These are phyloP conservation scores for Dicorynia guianensis DNA, from an alignment of 306 rosid species.

Conservation along the genomic window DNA sequence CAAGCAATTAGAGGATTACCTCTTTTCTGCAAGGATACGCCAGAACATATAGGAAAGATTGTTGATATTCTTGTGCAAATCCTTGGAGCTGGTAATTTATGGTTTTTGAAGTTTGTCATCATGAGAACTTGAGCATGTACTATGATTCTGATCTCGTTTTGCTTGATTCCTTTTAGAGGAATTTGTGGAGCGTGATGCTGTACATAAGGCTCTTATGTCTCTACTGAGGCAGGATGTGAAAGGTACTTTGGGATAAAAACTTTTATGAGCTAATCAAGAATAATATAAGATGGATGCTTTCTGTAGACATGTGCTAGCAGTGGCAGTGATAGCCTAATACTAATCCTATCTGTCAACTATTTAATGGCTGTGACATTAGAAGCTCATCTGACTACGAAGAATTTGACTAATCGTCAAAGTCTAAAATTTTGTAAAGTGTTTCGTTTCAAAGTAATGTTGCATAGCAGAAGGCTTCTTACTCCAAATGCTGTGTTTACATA, in stretches of 20 bases:
- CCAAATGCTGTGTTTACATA: not conserved
- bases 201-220: conserved; percentile 95
- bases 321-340: not conserved
- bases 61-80: conserved; percentile 95
- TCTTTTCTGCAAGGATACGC: conserved; percentile 96
- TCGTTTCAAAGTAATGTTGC: conserved; percentile 14
- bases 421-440: conserved; percentile 28
- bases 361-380: conserved; percentile 1
- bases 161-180: conserved; percentile 66
- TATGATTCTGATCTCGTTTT: conserved; percentile 47
- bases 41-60: conserved; percentile 86
- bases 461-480: not conserved
- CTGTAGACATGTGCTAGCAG: too few relatives aligned
- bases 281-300: too few relatives aligned
- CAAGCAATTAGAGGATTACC: conserved; percentile 98
- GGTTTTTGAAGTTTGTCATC: conserved; percentile 16
- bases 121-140: conserved; percentile 1
- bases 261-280: too few relatives aligned
- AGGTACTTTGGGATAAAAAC: conserved; percentile 55
- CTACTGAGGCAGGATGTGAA: conserved; percentile 94
- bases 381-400: conserved; percentile 16
- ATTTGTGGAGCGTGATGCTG: conserved; percentile 99
- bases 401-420: conserved; percentile 23
- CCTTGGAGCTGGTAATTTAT: conserved; percentile 71
- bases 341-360: conserved; percentile 22